Percentiles rank a stretch among this genome's conserved stretches.
Conservation (phyloP, 2,329 filamentous ascomycete species). For the Graphium sp. region DNA sequence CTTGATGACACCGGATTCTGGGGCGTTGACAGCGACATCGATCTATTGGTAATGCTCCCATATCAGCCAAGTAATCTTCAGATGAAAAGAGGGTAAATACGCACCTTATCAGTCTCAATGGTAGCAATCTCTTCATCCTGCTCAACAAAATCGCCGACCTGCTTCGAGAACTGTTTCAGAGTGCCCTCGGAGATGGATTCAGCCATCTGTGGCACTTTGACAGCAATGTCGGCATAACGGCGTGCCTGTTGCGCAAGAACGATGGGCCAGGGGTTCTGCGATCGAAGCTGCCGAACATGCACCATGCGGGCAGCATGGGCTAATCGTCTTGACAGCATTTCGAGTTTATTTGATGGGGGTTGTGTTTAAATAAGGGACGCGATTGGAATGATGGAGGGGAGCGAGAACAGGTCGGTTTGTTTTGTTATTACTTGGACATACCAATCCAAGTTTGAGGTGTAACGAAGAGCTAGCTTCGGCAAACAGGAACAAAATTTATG, state of each 20-base stretch:
- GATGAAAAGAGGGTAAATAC: conserved; percentile 4
- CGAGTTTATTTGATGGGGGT: too few relatives aligned
- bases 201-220: conserved; percentile 96
- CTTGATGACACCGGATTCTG: conserved; percentile 78
- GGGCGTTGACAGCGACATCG: conserved; percentile 90
- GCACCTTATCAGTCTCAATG: conserved; percentile 96
- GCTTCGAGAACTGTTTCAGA: conserved; percentile 84
- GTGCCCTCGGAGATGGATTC: conserved; percentile 98
- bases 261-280: conserved; percentile 22
- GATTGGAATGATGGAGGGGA: too few relatives aligned
- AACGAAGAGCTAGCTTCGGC: too few relatives aligned
- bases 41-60: conserved; percentile 39
- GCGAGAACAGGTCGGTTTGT: too few relatives aligned
- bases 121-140: conserved; percentile 95
- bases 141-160: conserved; percentile 86
- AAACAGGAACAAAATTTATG: too few relatives aligned
- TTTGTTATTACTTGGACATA: too few relatives aligned
- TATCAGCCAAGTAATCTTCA: background rate
- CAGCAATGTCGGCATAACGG: conserved; percentile 59
- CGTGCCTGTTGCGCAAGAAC: conserved; percentile 39
- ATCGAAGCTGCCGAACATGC: conserved; percentile 20
- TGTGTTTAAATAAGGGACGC: too few relatives aligned
- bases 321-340: conserved; percentile 25
- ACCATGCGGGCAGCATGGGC: conserved; percentile 23
- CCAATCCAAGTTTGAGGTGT: too few relatives aligned